Conservation (phyloP, 1,139 yeast genomes). For the Yamadazyma siamensis region DNA sequence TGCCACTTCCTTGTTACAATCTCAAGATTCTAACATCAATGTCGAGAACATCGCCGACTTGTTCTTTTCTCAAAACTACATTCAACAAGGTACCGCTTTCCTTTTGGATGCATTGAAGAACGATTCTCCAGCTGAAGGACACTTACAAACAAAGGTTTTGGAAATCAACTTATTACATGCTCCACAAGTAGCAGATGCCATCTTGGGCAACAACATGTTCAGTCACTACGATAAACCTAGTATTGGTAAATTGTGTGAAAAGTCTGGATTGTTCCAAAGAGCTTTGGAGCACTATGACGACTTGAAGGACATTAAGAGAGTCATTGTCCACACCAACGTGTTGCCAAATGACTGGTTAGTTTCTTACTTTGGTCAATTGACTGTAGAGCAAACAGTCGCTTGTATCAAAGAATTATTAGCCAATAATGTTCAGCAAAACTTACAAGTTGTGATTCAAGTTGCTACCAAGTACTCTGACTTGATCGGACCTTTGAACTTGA, state of each 20-base stretch:
- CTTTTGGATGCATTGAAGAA: slow-evolving; percentile 92
- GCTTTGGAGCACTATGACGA: slow-evolving; percentile 96
- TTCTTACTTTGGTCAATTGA: slow-evolving; percentile 86
- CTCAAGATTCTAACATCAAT: slow-evolving; percentile 63
- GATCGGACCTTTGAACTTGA: slow-evolving; percentile 80
- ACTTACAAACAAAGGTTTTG: slow-evolving; percentile 88
- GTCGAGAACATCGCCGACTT: slow-evolving; percentile 89
- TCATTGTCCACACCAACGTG: slow-evolving; percentile 80
- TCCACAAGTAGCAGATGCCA: slow-evolving; percentile 99
- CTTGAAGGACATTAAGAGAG: slow-evolving; percentile 91
- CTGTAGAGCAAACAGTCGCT: slow-evolving; percentile 88
- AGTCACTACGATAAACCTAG: slow-evolving; percentile 93
- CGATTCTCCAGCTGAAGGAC: slow-evolving; percentile 94
- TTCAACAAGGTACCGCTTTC: slow-evolving; percentile 99
- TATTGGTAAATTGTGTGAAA: slow-evolving; percentile 88
- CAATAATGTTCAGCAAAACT: slow-evolving; percentile 77
- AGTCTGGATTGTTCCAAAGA: slow-evolving; percentile 89
- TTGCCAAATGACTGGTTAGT: slow-evolving; percentile 95
- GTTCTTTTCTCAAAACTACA: slow-evolving; percentile 88
- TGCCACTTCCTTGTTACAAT: slow-evolving; percentile 78
- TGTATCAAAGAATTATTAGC: slow-evolving; percentile 85
- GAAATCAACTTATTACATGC: slow-evolving; percentile 94
- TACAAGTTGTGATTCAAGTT: slow-evolving; percentile 93
- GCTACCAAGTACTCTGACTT: slow-evolving; percentile 95
- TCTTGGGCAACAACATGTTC: slow-evolving; percentile 92